These are phyloP conservation scores for Tylopilus intermedius DNA, from an alignment of 768 basidiomycete species.

Conservation along the genomic window DNA sequence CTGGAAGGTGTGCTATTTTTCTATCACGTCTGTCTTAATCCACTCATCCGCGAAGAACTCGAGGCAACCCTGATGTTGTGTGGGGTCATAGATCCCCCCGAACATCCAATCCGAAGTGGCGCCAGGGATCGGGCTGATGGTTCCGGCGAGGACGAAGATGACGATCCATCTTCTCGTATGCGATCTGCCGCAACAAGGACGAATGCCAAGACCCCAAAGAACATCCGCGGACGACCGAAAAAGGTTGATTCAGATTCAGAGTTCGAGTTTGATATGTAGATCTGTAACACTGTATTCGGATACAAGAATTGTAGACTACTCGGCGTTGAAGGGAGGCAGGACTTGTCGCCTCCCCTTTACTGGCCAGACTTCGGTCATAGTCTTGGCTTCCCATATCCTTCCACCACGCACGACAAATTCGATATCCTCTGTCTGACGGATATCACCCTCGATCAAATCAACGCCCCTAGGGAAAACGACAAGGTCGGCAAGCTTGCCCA, in stretches of 20 bases:
- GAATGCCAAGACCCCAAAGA: constrained; percentile 49
- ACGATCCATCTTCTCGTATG: constrained; percentile 49
- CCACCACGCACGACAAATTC: constrained; percentile 59
- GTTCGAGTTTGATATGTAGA: constrained; percentile 70
- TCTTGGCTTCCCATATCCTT: constrained; percentile 63
- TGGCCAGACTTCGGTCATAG: constrained; percentile 73
- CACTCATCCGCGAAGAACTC: constrained; percentile 44
- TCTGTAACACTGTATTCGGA: too few species aligned
- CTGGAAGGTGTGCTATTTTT: constrained; percentile 59
- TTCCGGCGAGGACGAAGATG: constrained; percentile 36
- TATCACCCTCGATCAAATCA: constrained; percentile 51
- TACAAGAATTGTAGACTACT: constrained; percentile 20
- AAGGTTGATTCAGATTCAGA: constrained; percentile 73
- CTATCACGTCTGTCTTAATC: neutral
- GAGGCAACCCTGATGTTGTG: constrained; percentile 65
- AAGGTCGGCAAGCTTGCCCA: constrained; percentile 69
- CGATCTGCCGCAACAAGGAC: constrained; percentile 55
- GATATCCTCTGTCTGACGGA: constrained; percentile 47
- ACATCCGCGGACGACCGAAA: constrained; percentile 44
- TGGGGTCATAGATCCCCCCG: constrained; percentile 58
- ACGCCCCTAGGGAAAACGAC: constrained; percentile 59
- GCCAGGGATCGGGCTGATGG: constrained; percentile 34
- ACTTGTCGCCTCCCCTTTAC: constrained; percentile 48
- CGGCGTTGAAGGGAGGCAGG: constrained; percentile 56
- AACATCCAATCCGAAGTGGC: constrained; percentile 34